Base-by-base conservation (phyloP, 75 land plant species). In the Pinus albicaulis region DNA sequence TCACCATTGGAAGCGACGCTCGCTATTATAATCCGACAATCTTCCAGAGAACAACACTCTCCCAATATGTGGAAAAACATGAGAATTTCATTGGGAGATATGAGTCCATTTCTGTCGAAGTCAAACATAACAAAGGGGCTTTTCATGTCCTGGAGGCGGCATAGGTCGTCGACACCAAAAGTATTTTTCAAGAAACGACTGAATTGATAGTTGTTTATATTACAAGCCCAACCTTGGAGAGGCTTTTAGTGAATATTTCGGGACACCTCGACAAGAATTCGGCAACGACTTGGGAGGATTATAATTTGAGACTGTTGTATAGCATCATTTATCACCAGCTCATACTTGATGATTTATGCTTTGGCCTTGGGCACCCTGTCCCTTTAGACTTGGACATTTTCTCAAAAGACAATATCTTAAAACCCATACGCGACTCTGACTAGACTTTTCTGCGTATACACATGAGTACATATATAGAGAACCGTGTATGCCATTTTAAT, bases 251-350 rank as follows among this genome's bases (percentile, higher is more conserved):
- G 57, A 75, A 77, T 13, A 61, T 60, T 22, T 86, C 76, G 58
- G 97, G 97, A 10, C 97, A 95, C 69, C 94, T 80, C 0, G 95
- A 85, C 0, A 95, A 94, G 76, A 92, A 94, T 20, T 81, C 82
- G 7, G 94, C 86, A 20, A 94, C 76, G 1, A 55, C 55, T 19
- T 95, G 97, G 3, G 97, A 3, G 95, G 95, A 58, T 86, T 92
- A 36, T 81, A 75, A 0, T 78, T 76, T 20, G 57, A 20, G 28
- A 86, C 71, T 0, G 82, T 60, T 4, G n/a, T n/a, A n/a, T n/a
- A n/a, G n/a, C n/a, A n/a, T n/a, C n/a, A n/a, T n/a, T n/a, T n/a
- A n/a, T n/a, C n/a, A n/a, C n/a, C n/a, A n/a, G n/a, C n/a, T n/a
- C n/a, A n/a, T n/a, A n/a, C n/a, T n/a, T n/a, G n/a, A n/a, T n/a